Evolutionary conservation across 495 filamentous ascomycete species (phyloP), one percentile per base, ranked within the genome.

Genomic region (Xylaria longipes): DNA sequence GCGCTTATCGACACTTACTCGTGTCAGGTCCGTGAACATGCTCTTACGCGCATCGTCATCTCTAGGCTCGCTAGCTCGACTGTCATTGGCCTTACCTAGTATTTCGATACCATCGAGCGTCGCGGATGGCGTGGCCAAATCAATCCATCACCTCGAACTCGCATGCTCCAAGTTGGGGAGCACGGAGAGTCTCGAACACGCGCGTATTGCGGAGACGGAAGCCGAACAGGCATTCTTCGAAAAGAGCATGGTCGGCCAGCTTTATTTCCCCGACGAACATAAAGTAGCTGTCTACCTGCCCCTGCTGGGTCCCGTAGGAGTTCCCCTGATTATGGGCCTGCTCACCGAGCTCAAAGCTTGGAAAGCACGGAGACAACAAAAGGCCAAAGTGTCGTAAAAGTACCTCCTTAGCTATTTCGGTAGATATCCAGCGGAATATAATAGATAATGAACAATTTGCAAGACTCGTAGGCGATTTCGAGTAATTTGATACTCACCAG

Each of bases 221-320:
- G 96, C 94, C 0, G 97, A 99, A 81, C 91, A 91, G 64, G 96
- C 94, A 4, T 99, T 99, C 81, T 99, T 99, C 75, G 97, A 99
- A 84, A 97, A 97, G 81, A 97, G 92, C 76, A 99, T 99, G 96
- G 96, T 99, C 52, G 96, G 96, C 1, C 96, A 98, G 82, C 91
- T 98, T 35, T 72, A 98, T 93, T 88, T 99, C 94, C 96, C 96
- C 2, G 97, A 99, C 77, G 96, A 99, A 82, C 96, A 99, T 77
- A 99, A 98, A 81, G 87, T 98, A n/a, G 97, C 96, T 0, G 96
- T 99, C 15, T 99, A 98, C 76, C 78, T 99, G 72, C 96, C 96
- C 17, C 81, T 98, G 17, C 82, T 99, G 63, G 96, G 97, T 2
- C 96, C 97, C 1, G 90, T 98, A 52, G 95, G 93, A 12, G 97